Evolutionary conservation across 805 yeast genomes (phyloP).

Genomic region (Metschnikowia colocasiae): DNA sequence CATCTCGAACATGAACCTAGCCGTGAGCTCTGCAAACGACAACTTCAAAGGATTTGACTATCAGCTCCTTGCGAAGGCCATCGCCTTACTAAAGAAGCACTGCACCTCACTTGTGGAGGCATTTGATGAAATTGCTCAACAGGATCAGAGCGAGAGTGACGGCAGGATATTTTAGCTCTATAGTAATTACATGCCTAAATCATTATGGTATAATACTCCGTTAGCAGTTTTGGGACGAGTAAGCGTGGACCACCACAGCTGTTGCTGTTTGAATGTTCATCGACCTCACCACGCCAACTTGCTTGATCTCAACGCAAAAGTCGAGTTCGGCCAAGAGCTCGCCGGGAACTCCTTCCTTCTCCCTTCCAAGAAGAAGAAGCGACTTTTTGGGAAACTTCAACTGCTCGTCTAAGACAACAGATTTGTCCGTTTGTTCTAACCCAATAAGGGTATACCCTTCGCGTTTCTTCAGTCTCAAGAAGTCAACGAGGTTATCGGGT

Average conservation of each 20-base stretch:
- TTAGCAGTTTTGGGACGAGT: constrained; percentile 64
- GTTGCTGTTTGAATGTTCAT: constrained; percentile 98
- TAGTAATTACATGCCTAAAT: not conserved
- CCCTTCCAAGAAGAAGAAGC: constrained; percentile 76
- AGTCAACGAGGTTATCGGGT: constrained; percentile 50
- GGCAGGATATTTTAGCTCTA: constrained; percentile 14
- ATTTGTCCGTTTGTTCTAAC: constrained; percentile 87
- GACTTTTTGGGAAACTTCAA: constrained; percentile 77
- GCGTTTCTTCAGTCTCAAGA: constrained; percentile 53
- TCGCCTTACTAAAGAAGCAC: constrained; percentile 54
- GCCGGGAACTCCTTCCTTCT: constrained; percentile 90
- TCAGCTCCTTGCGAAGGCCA: constrained; percentile 46
- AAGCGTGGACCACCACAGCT: constrained; percentile 90
- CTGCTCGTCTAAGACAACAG: constrained; percentile 62
- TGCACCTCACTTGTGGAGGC: constrained; percentile 64
- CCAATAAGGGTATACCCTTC: constrained; percentile 89
- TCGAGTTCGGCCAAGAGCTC: constrained; percentile 77
- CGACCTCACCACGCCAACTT: constrained; percentile 86
- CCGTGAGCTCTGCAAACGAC: constrained; percentile 42
- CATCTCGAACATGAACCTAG: constrained; percentile 62
- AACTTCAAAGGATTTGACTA: constrained; percentile 56
- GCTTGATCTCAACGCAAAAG: constrained; percentile 85
- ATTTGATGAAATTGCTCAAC: constrained; percentile 45
- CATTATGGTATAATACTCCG: not conserved
- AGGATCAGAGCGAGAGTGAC: constrained; percentile 31